Evolutionary conservation across 345 rosid species (phyloP), one percentile per base, ranked within the genome.

Genomic region (Sapria himalayana): DNA sequence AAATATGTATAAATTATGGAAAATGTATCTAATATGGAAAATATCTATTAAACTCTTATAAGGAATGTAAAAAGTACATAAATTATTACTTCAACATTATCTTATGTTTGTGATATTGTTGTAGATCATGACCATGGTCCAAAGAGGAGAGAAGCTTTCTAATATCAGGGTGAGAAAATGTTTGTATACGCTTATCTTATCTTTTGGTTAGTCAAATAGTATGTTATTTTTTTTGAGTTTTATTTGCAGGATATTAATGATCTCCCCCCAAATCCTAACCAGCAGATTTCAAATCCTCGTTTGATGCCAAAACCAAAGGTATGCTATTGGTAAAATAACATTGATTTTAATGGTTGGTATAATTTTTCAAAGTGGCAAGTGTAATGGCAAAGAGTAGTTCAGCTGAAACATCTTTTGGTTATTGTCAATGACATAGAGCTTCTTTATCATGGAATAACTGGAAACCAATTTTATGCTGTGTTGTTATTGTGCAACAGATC

Each of bases 41-140:
- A n/a, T n/a, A n/a, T n/a, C n/a, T n/a, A n/a, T n/a, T n/a, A n/a
- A n/a, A n/a, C n/a, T n/a, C n/a, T n/a, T n/a, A n/a, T n/a, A n/a
- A n/a, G n/a, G n/a, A n/a, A n/a, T n/a, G n/a, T n/a, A n/a, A n/a
- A n/a, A n/a, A n/a, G n/a, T n/a, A n/a, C n/a, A n/a, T n/a, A n/a
- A n/a, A n/a, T n/a, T n/a, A n/a, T n/a, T n/a, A n/a, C n/a, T n/a
- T n/a, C n/a, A n/a, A n/a, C n/a, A n/a, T n/a, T n/a, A n/a, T n/a
- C n/a, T n/a, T n/a, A 29, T 9, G 19, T 31, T 13, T 41, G 15
- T 50, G 20, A 31, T 51, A 32, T 16, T 39, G 3, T 39, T 62
- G 65, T 72, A 91, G 95, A 80, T 80, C 46, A 73, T 84, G 92
- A 70, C 65, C 39, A 84, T 91, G 99, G 61, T 91, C 44, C 93